phyloP scores from a whole-genome alignment of 2,329 filamentous ascomycete species.

The Cladosporium cucumerinum region DNA sequence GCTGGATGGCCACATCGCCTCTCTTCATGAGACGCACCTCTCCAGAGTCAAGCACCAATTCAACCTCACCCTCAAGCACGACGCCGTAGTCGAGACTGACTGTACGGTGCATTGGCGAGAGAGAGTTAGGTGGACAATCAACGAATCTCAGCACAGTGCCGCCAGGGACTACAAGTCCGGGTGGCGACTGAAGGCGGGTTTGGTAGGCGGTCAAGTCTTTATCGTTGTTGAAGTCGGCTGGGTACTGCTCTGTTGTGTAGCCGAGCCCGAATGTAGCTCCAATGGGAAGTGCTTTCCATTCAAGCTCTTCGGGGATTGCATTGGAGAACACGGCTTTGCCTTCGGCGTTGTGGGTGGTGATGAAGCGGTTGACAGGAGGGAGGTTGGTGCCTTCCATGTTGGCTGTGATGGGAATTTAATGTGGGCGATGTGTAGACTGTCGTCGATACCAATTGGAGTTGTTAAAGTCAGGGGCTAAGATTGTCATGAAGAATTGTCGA shows the following conservation, averaged over 20 bases:
- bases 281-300: slow-evolving; percentile 19
- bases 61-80: slow-evolving; percentile 33
- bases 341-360: slow-evolving; percentile 30
- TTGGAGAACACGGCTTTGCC: slow-evolving; percentile 31
- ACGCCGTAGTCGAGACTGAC: slow-evolving; percentile 35
- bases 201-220: slow-evolving; percentile 48
- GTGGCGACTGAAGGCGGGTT: slow-evolving; percentile 41
- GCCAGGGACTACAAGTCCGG: slow-evolving; percentile 48
- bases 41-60: slow-evolving; percentile 33
- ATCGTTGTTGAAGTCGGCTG: slow-evolving; percentile 45
- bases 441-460: neutral
- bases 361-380: slow-evolving; percentile 18
- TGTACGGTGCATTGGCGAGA: slow-evolving; percentile 21
- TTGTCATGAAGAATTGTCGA: neutral
- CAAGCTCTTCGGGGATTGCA: slow-evolving; percentile 23
- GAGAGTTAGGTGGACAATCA: slow-evolving; percentile 12
- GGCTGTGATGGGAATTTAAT: neutral
- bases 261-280: slow-evolving; percentile 47
- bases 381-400: slow-evolving; percentile 10
- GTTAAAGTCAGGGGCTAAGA: neutral
- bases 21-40: slow-evolving; percentile 30
- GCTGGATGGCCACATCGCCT: slow-evolving; percentile 34
- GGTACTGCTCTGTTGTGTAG: slow-evolving; percentile 49
- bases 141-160: slow-evolving; percentile 44
- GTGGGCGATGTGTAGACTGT: neutral